A percentile compares a stretch with the other conserved stretches of the same genome.
These are phyloP conservation scores for Pichia sp. DNA, from an alignment of 1,139 yeast genomes.

Conservation along the genomic window DNA sequence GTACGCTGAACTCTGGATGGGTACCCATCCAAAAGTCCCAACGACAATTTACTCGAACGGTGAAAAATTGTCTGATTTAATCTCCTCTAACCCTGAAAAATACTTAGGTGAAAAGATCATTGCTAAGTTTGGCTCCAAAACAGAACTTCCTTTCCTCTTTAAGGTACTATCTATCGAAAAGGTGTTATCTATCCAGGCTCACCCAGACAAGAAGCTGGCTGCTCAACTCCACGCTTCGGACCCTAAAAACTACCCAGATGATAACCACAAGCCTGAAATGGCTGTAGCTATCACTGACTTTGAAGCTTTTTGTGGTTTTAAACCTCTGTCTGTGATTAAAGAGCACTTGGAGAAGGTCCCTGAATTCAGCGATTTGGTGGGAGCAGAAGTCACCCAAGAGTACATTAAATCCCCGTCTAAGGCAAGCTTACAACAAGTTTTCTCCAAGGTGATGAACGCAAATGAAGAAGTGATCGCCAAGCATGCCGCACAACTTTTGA, in stretches of 20 bases:
- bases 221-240: constrained; percentile 70
- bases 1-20: constrained; percentile 97
- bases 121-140: constrained; percentile 59
- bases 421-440: constrained; percentile 65
- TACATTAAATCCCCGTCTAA: constrained; percentile 40
- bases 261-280: constrained; percentile 98
- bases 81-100: constrained; percentile 54
- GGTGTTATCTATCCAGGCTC: constrained; percentile 95
- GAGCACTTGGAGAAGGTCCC: constrained; percentile 65
- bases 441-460: constrained; percentile 79
- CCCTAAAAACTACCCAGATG: constrained; percentile 95
- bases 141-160: constrained; percentile 85
- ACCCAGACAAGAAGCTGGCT: constrained; percentile 88
- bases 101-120: constrained; percentile 57
- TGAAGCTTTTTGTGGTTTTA: constrained; percentile 97
- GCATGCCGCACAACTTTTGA: constrained; percentile 59
- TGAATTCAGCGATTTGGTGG: constrained; percentile 69
- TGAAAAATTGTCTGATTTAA: constrained; percentile 56
- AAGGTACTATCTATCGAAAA: constrained; percentile 89
- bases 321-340: constrained; percentile 77
- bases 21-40: constrained; percentile 92
- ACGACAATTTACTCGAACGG: constrained; percentile 58
- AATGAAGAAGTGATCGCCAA: constrained; percentile 49
- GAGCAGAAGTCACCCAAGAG: constrained; percentile 50
- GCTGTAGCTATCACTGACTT: constrained; percentile 94